These are phyloP conservation scores for Nemophila menziesii DNA, from an alignment of 257 asterid genomes.

Conservation along the genomic window DNA sequence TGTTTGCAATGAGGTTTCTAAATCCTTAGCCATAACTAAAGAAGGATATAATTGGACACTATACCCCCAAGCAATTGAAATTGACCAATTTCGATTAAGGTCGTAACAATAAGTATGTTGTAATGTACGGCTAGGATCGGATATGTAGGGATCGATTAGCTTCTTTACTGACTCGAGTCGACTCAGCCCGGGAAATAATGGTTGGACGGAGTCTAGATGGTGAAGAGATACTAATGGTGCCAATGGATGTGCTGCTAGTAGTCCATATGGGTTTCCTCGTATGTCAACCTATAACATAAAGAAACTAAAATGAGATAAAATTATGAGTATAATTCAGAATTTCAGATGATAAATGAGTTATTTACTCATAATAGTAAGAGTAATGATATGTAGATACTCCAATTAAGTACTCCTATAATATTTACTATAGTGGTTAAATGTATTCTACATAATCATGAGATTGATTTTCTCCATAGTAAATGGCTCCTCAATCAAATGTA, in stretches of 20 bases:
- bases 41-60: constrained; percentile 46
- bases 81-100: constrained; percentile 41
- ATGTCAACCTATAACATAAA: constrained; percentile 37
- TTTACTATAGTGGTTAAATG: no score
- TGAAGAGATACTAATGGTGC: constrained; percentile 71
- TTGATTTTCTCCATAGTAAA: no score
- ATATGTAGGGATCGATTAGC: constrained; percentile 29
- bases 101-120: constrained; percentile 68
- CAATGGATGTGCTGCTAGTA: constrained; percentile 72
- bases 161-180: constrained; percentile 41
- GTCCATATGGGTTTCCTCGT: constrained; percentile 54
- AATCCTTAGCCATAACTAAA: constrained; percentile 24
- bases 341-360: no score
- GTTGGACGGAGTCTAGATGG: constrained; percentile 57
- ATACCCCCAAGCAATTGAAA: constrained; percentile 74
- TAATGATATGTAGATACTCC: no score
- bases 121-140: constrained; percentile 46
- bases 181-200: constrained; percentile 31
- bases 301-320: background rate
- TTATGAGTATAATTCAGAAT: no score
- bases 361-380: no score
- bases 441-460: no score
- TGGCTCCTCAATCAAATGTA: no score
- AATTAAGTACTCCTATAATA: no score
- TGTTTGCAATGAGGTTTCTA: constrained; percentile 57